phyloP scores from a whole-genome alignment of 805 yeast genomes.

The Monosporozyma siamensis region DNA sequence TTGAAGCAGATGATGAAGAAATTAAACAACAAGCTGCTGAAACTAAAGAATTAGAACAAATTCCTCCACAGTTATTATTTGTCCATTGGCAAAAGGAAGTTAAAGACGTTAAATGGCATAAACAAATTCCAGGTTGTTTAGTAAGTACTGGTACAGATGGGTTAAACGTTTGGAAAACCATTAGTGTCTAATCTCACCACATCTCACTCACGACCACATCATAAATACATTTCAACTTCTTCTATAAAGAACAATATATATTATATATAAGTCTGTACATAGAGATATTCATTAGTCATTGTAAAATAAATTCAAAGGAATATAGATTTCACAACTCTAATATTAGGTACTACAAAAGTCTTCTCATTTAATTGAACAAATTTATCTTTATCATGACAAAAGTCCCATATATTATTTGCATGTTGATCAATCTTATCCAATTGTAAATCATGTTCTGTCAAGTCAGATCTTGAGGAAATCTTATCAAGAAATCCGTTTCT shows the following conservation, averaged over 20 bases:
- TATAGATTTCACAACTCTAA: conserved; percentile 11
- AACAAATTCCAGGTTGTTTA: conserved; percentile 90
- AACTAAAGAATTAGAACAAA: conserved; percentile 69
- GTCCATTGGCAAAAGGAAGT: conserved; percentile 98
- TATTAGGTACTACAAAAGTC: conserved; percentile 20
- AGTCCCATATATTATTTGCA: conserved; percentile 14
- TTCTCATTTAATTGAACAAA: conserved; percentile 14
- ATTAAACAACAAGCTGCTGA: conserved; percentile 76
- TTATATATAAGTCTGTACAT: background rate
- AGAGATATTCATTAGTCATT: conserved; percentile 2
- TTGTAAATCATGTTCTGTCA: conserved; percentile 17
- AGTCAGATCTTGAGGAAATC: conserved; percentile 1
- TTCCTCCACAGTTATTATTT: conserved; percentile 91
- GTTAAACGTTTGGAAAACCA: conserved; percentile 90
- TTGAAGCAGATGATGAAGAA: conserved; percentile 98
- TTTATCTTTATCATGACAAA: conserved; percentile 13
- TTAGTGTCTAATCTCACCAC: conserved; percentile 54
- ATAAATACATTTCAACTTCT: background rate
- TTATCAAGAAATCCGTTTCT: conserved; percentile 20
- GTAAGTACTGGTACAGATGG: conserved; percentile 96
- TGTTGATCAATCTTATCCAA: conserved; percentile 23
- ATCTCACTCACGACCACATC: too few species aligned
- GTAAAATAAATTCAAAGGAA: background rate
- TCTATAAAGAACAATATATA: background rate
- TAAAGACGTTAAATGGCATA: conserved; percentile 97